phyloP scores from a whole-genome alignment of 2,329 filamentous ascomycete species.

The Ustilaginoidea virens region DNA sequence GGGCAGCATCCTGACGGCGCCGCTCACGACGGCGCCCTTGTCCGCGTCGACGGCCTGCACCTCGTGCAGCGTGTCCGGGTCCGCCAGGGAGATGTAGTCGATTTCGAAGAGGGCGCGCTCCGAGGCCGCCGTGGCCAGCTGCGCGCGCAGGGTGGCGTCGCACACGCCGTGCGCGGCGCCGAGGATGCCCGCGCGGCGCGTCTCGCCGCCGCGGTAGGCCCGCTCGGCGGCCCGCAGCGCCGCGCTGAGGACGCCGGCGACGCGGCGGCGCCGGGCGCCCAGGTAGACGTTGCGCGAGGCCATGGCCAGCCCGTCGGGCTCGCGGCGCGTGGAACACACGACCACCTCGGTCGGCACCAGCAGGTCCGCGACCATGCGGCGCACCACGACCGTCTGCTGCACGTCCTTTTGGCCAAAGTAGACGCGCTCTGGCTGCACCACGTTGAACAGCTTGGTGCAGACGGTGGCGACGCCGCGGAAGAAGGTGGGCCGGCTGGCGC shows the following conservation, averaged over 20 bases:
- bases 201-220: constrained; percentile 38
- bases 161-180: constrained; percentile 51
- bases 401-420: constrained; percentile 98
- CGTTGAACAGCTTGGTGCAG: constrained; percentile 60
- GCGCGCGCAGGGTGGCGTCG: constrained; percentile 37
- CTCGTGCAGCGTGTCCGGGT: constrained; percentile 72
- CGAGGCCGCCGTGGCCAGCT: constrained; percentile 41
- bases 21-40: constrained; percentile 72
- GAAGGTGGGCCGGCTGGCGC: constrained; percentile 76
- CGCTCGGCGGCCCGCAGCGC: constrained; percentile 57
- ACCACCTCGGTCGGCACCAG: constrained; percentile 61
- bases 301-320: constrained; percentile 70
- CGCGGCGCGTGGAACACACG: constrained; percentile 60
- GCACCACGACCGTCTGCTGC: constrained; percentile 86
- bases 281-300: constrained; percentile 93
- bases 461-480: constrained; percentile 94
- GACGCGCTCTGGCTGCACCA: constrained; percentile 46
- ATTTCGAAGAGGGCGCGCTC: constrained; percentile 62
- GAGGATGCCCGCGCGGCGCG: constrained; percentile 51
- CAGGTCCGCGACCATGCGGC: constrained; percentile 76
- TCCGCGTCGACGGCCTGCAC: constrained; percentile 51
- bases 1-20: constrained; percentile 78
- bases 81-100: constrained; percentile 84
- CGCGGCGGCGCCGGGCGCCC: constrained; percentile 53
- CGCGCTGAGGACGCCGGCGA: constrained; percentile 56